phyloP scores from a whole-genome alignment of 176 grass and related monocot species.

The Panicum miliaceum region DNA sequence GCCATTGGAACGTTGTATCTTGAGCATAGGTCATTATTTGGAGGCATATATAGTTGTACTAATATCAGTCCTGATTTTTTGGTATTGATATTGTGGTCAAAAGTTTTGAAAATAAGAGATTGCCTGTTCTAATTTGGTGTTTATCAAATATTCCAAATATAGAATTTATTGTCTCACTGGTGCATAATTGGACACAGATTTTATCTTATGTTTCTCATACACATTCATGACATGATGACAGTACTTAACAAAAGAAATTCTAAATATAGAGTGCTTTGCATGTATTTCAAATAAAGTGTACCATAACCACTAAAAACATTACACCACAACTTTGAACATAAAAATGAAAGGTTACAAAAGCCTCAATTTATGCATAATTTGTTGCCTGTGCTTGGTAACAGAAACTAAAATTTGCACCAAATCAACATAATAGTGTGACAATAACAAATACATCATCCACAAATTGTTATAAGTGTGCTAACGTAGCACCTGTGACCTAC shows the following conservation, averaged over 20 bases:
- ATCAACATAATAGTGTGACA: background rate
- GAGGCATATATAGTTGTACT: background rate
- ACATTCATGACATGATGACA: slow-evolving; percentile 11
- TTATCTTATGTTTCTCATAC: background rate
- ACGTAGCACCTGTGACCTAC: background rate
- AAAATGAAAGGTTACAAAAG: background rate
- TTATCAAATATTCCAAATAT: background rate
- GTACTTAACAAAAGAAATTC: slow-evolving; percentile 16
- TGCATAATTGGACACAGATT: background rate
- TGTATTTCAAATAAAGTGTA: background rate
- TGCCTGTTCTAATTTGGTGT: background rate
- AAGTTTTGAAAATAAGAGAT: background rate
- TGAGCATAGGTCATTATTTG: background rate
- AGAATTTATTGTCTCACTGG: background rate
- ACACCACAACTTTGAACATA: background rate
- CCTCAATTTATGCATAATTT: background rate
- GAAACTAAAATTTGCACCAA: background rate
- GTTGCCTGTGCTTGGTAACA: background rate
- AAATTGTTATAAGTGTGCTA: background rate
- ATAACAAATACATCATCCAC: background rate
- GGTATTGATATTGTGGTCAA: background rate
- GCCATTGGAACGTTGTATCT: background rate
- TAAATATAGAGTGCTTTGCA: background rate
- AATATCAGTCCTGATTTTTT: background rate
- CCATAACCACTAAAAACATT: background rate